Evolutionary conservation across 768 basidiomycete genomes (phyloP).

Genomic region (Tricholoma matsutake): DNA sequence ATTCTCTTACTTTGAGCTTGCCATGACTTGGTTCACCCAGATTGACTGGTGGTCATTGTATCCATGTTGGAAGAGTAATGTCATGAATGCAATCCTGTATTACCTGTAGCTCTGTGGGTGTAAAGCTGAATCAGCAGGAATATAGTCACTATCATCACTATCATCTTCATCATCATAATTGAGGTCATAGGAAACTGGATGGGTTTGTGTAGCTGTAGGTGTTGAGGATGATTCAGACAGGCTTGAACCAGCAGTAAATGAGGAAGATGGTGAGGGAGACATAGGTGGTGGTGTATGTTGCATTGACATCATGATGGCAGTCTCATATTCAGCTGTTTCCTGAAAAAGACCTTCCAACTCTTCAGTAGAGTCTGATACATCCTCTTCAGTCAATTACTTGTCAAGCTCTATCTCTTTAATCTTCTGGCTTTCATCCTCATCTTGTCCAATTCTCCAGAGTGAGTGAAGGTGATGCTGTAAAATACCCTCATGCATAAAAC

Average conservation of each 20-base stretch:
- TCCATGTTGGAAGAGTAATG: not conserved
- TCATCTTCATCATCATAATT: constrained; percentile 10
- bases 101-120: not conserved
- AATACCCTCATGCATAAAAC: constrained; percentile 28
- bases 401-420: constrained; percentile 9
- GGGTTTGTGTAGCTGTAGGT: not conserved
- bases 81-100: not conserved
- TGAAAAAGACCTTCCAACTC: constrained; percentile 7
- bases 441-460: constrained; percentile 18
- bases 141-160: constrained; percentile 4
- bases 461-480: constrained; percentile 20
- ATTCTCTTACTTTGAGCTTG: constrained; percentile 21
- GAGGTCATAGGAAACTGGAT: not conserved
- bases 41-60: not conserved
- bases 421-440: constrained; percentile 6
- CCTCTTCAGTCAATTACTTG: constrained; percentile 16
- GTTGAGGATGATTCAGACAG: not conserved
- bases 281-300: not conserved
- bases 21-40: not conserved
- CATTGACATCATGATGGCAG: not conserved
- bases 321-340: constrained; percentile 10
- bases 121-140: not conserved
- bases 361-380: no score
- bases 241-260: not conserved
- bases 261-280: not conserved